Base-by-base conservation (phyloP, 78 protist species). In the Dictyostelium citrinum region DNA sequence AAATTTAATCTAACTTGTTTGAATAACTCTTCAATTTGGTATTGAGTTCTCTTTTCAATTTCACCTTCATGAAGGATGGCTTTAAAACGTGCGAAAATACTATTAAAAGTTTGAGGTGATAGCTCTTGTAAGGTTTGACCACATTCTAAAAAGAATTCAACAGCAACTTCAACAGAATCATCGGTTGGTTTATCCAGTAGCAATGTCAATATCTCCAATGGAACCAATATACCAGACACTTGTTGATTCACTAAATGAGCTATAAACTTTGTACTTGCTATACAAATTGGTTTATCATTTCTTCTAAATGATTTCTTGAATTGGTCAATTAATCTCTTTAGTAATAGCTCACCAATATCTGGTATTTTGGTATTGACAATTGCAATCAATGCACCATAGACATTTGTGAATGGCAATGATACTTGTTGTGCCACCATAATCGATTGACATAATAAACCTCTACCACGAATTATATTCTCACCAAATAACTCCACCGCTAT, bases 191-290 rank as follows among this genome's bases (percentile, higher is more conserved):
- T 43, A 72, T 98, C 98, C 29, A 99, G 96, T 55, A 99, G 92
- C 43, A 98, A 82, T 35, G 96, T 60, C 11, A 97, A 60, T 11
- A 98, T 70, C 31, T 99, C 96, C 37, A 97, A 93, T 39, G 97
- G 98, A 8, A 97, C 45, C n/a, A 98, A 1, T 37, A 96, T 60
- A 88, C 98, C 39, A 22, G 79, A 46, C 2, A 98, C 99, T 72
- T 96, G 98, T 80, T 99, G 99, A 83, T 99, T 99, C 76, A 98
- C 75, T n/a, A 99, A 97, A 81, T 98, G 99, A 0, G 99, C 99
- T 6, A 99, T 70, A 96, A 99, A 99, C 12, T 41, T 49, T 3
- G 77, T 41, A 2, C 85, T 20, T 1, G 96, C 86, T 1, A 96
- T 24, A 29, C 91, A 84, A n/a, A 24, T 37, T 5, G 80, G 91